phyloP scores from a whole-genome alignment of 768 basidiomycete genomes.

The Phanerochaete sordida region DNA sequence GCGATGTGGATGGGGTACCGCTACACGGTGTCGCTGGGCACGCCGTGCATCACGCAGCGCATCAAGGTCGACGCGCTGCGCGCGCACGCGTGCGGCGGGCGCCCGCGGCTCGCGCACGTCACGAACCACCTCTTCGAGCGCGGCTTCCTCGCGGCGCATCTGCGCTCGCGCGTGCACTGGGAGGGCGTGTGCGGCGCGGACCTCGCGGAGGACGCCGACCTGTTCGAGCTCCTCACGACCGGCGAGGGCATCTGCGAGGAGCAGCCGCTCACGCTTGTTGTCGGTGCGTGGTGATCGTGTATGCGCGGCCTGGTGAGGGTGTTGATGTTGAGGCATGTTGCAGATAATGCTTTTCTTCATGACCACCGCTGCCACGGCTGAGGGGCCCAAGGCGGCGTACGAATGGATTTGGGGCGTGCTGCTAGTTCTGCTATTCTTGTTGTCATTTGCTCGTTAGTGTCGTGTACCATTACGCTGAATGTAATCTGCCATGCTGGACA shows the following conservation, averaged over 20 bases:
- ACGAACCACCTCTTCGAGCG: slow-evolving; percentile 45
- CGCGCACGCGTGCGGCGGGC: background rate
- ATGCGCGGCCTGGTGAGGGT: no score
- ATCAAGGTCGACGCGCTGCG: slow-evolving; percentile 34
- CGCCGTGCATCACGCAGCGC: slow-evolving; percentile 38
- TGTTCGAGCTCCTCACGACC: slow-evolving; percentile 26
- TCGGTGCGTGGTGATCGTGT: slow-evolving; percentile 24
- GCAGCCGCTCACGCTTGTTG: slow-evolving; percentile 32
- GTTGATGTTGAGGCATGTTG: background rate
- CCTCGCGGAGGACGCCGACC: slow-evolving; percentile 24
- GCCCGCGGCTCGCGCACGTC: slow-evolving; percentile 37
- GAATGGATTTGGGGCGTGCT: background rate
- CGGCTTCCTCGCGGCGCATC: slow-evolving; percentile 33
- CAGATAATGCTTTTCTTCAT: background rate
- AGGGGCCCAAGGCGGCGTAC: no score
- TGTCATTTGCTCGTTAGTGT: background rate
- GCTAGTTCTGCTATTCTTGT: background rate
- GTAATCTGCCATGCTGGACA: background rate
- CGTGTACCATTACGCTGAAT: background rate
- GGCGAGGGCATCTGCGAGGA: slow-evolving; percentile 34
- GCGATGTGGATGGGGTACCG: slow-evolving; percentile 44
- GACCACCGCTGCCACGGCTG: background rate
- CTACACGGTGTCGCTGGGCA: slow-evolving; percentile 31
- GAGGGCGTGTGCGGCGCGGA: slow-evolving; percentile 32
- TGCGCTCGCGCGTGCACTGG: slow-evolving; percentile 40